A percentile compares a stretch with the other conserved stretches of the same genome.
phyloP scores from a whole-genome alignment of 140 eudicot genomes.

The Cichorium intybus region DNA sequence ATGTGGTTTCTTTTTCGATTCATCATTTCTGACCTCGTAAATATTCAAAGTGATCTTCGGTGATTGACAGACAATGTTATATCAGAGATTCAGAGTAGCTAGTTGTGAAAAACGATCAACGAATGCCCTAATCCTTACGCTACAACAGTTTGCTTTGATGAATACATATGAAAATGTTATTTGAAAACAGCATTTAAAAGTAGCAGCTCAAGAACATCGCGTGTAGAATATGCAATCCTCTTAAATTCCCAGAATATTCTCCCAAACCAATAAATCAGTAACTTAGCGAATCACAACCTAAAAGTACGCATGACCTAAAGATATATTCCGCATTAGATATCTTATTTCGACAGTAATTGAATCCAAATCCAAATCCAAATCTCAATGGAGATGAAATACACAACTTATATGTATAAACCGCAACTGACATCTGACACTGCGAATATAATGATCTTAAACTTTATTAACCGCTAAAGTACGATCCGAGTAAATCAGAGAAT shows the following conservation, averaged over 20 bases:
- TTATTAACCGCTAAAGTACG: not conserved
- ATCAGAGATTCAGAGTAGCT: constrained; percentile 8
- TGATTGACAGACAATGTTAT: constrained; percentile 15
- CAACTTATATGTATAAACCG: not conserved
- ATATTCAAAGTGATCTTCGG: not conserved
- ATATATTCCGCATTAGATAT: constrained; percentile 6
- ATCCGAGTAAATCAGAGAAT: not conserved
- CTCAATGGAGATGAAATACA: constrained; percentile 15
- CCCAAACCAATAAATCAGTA: constrained; percentile 11
- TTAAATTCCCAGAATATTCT: constrained; percentile 16
- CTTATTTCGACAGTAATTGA: not conserved
- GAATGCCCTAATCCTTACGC: constrained; percentile 17
- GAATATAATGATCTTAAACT: not conserved
- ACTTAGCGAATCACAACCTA: not conserved
- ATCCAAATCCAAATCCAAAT: constrained; percentile 3
- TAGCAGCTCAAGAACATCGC: not conserved
- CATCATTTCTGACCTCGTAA: not conserved
- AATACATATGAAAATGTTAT: not conserved
- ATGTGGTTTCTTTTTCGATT: not conserved
- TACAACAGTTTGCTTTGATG: not conserved
- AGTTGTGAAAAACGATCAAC: constrained; percentile 1
- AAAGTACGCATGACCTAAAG: constrained; percentile 21
- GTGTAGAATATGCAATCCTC: constrained; percentile 12
- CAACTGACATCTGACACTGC: constrained; percentile 9
- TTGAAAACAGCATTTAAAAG: constrained; percentile 2